Evolutionary conservation across 345 rosid species (phyloP), one percentile per base, ranked within the genome.

Genomic region (Populus tremula): DNA sequence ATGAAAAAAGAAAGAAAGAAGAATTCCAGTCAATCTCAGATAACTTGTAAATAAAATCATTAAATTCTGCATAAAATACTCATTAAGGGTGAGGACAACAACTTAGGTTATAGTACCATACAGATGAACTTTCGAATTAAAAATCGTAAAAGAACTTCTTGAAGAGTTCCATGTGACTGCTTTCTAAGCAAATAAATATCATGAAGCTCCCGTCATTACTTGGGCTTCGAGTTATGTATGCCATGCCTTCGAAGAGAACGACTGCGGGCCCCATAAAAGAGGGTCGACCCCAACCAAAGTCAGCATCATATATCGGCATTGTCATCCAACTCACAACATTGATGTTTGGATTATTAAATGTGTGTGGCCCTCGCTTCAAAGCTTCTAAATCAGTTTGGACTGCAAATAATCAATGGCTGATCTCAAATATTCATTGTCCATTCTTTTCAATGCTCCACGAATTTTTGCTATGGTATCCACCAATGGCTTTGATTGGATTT

Each of bases 351-450:
- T 38, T 29, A 29, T 39, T 31, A 4, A 39, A 76, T 7, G 74
- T 39, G 9, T 21, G 20, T 0, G 78, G 45, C 0, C 74, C 67
- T 38, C 63, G 63, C 71, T 12, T 49, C 4, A 69, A 4, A 6
- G 70, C 61, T 11, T 11, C 54, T 1, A 69, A 18, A 5, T 77
- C 84, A 18, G 11, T 10, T 25, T 13, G 69, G 13, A 64, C 56
- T 72, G 23, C 43, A 73, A 33, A 17, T 41, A 47, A 68, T 81
- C 84, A 11, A 68, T 33, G 1, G 71, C 68, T 36, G 91, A 88
- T 47, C 90, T 86, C 77, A 88, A 67, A 79, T 90, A 87, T n/a
- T 69, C 71, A 45, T 83, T 77, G n/a, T 86, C 72, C 83, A 78
- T 85, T 65, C 78, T 78, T 69, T 43, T 78, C 62, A 77, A 6